Conservation (phyloP, 192 early-diverging fungal species). For the Mortierella claussenii region DNA sequence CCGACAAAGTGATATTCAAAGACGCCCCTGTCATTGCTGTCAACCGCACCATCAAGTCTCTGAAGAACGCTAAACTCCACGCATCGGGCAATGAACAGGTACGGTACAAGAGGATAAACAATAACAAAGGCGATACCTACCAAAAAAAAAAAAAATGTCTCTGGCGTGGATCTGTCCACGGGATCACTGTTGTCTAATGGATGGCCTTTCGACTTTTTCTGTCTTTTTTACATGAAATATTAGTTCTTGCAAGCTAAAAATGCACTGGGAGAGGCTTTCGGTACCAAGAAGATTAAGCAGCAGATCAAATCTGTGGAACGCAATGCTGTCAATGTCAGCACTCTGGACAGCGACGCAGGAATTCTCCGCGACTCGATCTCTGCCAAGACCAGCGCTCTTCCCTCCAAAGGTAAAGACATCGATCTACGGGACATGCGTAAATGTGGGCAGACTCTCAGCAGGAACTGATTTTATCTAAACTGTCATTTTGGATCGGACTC, state of each 20-base stretch:
- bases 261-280: conserved; percentile 90
- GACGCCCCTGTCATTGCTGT: conserved; percentile 74
- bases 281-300: conserved; percentile 89
- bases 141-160: background rate
- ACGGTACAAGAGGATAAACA: background rate
- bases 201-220: no score
- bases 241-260: conserved; percentile 74
- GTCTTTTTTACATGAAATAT: conserved; percentile 12
- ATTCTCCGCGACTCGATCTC: conserved; percentile 78
- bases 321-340: conserved; percentile 84
- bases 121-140: no score
- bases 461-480: background rate
- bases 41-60: conserved; percentile 75
- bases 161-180: background rate
- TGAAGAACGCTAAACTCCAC: conserved; percentile 53
- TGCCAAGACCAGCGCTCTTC: conserved; percentile 69
- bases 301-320: conserved; percentile 84
- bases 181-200: background rate
- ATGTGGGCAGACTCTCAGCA: no score
- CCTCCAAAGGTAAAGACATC: conserved; percentile 64
- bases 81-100: conserved; percentile 30
- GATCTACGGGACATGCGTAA: no score
- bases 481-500: background rate
- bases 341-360: conserved; percentile 69
- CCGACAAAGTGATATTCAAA: conserved; percentile 74